Percentiles rank a stretch among this genome's conserved stretches.
Evolutionary conservation across 129 eudicot species (phyloP).

Genomic region (Tagetes erecta): DNA sequence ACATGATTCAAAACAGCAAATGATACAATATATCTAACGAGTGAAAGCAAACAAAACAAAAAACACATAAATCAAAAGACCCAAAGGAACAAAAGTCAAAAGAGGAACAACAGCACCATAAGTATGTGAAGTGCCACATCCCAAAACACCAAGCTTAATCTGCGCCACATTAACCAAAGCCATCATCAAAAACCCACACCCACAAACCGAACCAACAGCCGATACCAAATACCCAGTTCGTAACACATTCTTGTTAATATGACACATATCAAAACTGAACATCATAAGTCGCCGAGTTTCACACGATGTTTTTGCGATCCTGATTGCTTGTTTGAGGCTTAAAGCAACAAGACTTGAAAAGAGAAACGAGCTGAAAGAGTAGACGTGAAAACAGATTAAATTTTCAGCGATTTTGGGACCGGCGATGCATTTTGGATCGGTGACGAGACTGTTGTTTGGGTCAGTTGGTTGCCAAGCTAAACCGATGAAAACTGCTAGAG

Average conservation of each 20-base stretch:
- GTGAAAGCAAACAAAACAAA: constrained; percentile 85
- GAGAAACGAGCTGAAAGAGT: constrained; percentile 84
- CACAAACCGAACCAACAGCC: constrained; percentile 76
- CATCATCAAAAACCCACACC: constrained; percentile 79
- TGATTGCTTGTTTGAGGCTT: constrained; percentile 78
- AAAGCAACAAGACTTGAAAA: constrained; percentile 88
- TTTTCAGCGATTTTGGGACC: constrained; percentile 51
- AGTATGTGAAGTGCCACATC: constrained; percentile 65
- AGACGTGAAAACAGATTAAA: constrained; percentile 80
- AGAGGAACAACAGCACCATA: constrained; percentile 84
- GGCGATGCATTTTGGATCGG: constrained; percentile 44
- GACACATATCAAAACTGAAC: constrained; percentile 50
- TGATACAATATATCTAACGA: constrained; percentile 30
- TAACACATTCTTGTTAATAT: constrained; percentile 49
- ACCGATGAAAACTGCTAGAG: constrained; percentile 89
- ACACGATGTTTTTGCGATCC: constrained; percentile 44
- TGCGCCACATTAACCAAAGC: constrained; percentile 82
- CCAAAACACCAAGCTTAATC: constrained; percentile 78
- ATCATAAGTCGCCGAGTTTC: constrained; percentile 30
- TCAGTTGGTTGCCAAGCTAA: constrained; percentile 87
- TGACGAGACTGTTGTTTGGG: constrained; percentile 52
- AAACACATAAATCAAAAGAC: constrained; percentile 69
- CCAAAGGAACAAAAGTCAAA: constrained; percentile 67
- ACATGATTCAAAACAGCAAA: background rate
- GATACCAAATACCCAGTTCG: constrained; percentile 78